phyloP scores from a whole-genome alignment of 2,329 filamentous ascomycete genomes.

The Penicillium sp. region DNA sequence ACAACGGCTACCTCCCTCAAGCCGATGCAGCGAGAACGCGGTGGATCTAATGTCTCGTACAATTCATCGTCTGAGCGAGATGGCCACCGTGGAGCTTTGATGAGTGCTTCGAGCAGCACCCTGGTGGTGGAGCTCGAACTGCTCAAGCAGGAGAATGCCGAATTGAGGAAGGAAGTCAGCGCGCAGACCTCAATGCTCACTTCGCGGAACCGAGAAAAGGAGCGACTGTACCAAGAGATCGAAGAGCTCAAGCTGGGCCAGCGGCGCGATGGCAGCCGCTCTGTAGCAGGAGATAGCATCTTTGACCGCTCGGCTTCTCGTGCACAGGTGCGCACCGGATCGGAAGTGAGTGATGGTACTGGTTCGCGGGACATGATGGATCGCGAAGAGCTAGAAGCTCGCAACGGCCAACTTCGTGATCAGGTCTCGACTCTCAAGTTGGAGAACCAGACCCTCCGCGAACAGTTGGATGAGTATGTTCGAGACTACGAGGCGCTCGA shows the following conservation, averaged over 20 bases:
- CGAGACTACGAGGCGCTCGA: slow-evolving; percentile 72
- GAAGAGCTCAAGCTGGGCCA: slow-evolving; percentile 90
- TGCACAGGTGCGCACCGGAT: slow-evolving; percentile 67
- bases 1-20: slow-evolving; percentile 25
- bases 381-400: slow-evolving; percentile 78
- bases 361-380: slow-evolving; percentile 69
- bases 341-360: slow-evolving; percentile 64
- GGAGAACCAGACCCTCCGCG: slow-evolving; percentile 80
- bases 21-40: slow-evolving; percentile 29
- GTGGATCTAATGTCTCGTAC: slow-evolving; percentile 36
- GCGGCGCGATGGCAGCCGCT: slow-evolving; percentile 58
- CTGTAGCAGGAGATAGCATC: slow-evolving; percentile 73
- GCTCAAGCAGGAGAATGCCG: slow-evolving; percentile 84
- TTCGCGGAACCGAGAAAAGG: slow-evolving; percentile 89
- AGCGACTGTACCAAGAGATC: slow-evolving; percentile 91
- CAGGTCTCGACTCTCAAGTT: slow-evolving; percentile 79
- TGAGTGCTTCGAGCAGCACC: slow-evolving; percentile 58
- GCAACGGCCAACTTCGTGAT: slow-evolving; percentile 76
- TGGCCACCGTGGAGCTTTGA: slow-evolving; percentile 37
- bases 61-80: slow-evolving; percentile 33
- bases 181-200: slow-evolving; percentile 97
- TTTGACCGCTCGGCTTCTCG: slow-evolving; percentile 91
- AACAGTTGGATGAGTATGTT: slow-evolving; percentile 72
- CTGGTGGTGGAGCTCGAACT: slow-evolving; percentile 79
- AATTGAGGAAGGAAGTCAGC: slow-evolving; percentile 83